Base-by-base conservation (phyloP, 2,329 filamentous ascomycete genomes). In the Sarocladium strictum region DNA sequence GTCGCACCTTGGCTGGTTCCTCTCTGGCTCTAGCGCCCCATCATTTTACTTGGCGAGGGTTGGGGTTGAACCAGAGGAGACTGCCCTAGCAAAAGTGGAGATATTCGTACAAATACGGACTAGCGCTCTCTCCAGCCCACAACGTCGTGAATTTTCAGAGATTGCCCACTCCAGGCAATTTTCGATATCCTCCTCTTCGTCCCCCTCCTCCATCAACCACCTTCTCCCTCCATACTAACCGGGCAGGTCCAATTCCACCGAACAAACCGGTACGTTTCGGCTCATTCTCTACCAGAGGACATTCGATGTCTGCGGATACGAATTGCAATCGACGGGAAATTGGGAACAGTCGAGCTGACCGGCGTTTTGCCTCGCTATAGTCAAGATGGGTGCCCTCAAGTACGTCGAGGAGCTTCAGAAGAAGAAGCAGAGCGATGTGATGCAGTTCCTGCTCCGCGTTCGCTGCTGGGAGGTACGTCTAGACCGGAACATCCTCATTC, bases 371-470 rank as follows among this genome's bases (percentile, higher is more conserved):
- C 17, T 19, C 57, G 9, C 53, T 60, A 67, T 65, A 82, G 79
- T 71, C 74, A 83, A 93, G 85, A 97, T 97, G 94, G 94, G 94
- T 89, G 93, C 93, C 84, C 90, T 97, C 79, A 99, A 99, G 84
- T 99, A 96, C 84, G 90, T 99, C 81, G 95, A 99, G 87, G 94
- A 99, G 86, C 89, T 99, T 83, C 91, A 97, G 80, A 97, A 99
- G 91, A 97, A 96, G 90, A 99, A 99, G 91, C 94, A 99, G 88
- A 96, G 90, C 78, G 94, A 99, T 86, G 89, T 99, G 75, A 90
- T 97, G 83, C 92, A 92, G 83, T 99, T 99, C 86, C 88, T 99
- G 81, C 90, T 97, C 79, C 93, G 91, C 78, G 91, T 96, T 75
- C 92, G 94, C 82, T 99, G 94, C 92, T 99, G 94, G 94, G 94